A percentile compares a stretch with the other conserved stretches of the same genome.
Evolutionary conservation across 371 early-diverging fungal species (phyloP).

Genomic region (Choanephora cucurbitarum): DNA sequence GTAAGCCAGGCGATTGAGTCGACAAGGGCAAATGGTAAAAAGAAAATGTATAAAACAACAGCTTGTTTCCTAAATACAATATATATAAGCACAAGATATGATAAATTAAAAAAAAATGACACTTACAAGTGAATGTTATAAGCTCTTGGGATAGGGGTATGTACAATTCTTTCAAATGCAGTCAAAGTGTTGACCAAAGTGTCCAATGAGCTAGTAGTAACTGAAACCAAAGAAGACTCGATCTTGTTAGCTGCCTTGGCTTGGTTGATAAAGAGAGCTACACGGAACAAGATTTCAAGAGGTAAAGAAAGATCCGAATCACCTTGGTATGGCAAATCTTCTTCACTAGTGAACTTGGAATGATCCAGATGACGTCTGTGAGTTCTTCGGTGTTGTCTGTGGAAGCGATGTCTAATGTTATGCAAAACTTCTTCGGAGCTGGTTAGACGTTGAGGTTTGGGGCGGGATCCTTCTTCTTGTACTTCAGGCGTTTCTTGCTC

Average conservation of each 20-base stretch:
- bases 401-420: slow-evolving; percentile 8
- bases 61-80: slow-evolving; percentile 59
- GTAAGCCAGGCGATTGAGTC: slow-evolving; percentile 50
- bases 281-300: slow-evolving; percentile 56
- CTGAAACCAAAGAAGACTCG: slow-evolving; percentile 52
- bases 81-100: background rate
- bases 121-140: slow-evolving; percentile 74
- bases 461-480: background rate
- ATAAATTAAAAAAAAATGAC: background rate
- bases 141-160: slow-evolving; percentile 80
- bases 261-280: slow-evolving; percentile 55
- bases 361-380: slow-evolving; percentile 21
- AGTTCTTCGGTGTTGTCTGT: slow-evolving; percentile 16
- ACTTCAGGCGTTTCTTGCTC: too few species aligned
- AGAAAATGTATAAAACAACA: slow-evolving; percentile 64
- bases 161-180: slow-evolving; percentile 72
- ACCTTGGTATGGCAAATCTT: slow-evolving; percentile 43
- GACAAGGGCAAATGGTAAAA: slow-evolving; percentile 74
- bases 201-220: slow-evolving; percentile 47
- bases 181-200: slow-evolving; percentile 67
- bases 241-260: slow-evolving; percentile 48
- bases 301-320: slow-evolving; percentile 59
- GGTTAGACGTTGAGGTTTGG: slow-evolving; percentile 1
- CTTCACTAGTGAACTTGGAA: slow-evolving; percentile 35
- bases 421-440: slow-evolving; percentile 1